Evolutionary conservation across 768 basidiomycete species (phyloP).

Genomic region (Phylloporus arenicola): DNA sequence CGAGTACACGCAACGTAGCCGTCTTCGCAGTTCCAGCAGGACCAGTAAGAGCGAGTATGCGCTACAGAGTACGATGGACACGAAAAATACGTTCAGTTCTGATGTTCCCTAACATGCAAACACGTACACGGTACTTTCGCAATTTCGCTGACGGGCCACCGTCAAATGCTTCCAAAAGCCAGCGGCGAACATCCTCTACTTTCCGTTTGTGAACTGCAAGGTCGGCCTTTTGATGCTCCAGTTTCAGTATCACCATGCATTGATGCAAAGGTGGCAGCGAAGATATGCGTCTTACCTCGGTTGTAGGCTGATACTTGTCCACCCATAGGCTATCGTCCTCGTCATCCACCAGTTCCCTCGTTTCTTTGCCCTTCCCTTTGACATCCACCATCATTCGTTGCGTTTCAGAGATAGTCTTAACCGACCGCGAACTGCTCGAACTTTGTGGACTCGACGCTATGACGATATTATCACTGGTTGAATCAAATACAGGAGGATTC

Average conservation of each 20-base stretch:
- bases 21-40: slow-evolving; percentile 92
- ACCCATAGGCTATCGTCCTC: slow-evolving; percentile 50
- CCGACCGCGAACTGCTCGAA: neutral
- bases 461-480: slow-evolving; percentile 11
- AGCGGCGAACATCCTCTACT: slow-evolving; percentile 69
- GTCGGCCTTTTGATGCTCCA: slow-evolving; percentile 43
- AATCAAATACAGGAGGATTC: slow-evolving; percentile 20
- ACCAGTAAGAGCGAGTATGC: slow-evolving; percentile 81
- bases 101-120: neutral
- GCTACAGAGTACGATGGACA: slow-evolving; percentile 37
- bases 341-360: neutral
- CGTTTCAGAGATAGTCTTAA: neutral
- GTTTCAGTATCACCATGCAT: neutral
- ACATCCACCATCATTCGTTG: slow-evolving; percentile 4
- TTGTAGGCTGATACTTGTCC: slow-evolving; percentile 56
- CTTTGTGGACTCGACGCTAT: slow-evolving; percentile 6
- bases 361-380: slow-evolving; percentile 25
- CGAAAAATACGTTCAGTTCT: neutral
- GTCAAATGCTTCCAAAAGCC: slow-evolving; percentile 69
- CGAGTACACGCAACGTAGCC: slow-evolving; percentile 69
- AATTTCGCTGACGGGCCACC: slow-evolving; percentile 60
- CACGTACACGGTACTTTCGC: slow-evolving; percentile 67
- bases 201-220: slow-evolving; percentile 78
- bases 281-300: slow-evolving; percentile 41
- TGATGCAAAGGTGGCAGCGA: neutral